Percentiles rank a stretch among this genome's conserved stretches.
These are phyloP conservation scores for Teratosphaeria epicoccoides DNA, from an alignment of 2,329 filamentous ascomycete species.

Conservation along the genomic window DNA sequence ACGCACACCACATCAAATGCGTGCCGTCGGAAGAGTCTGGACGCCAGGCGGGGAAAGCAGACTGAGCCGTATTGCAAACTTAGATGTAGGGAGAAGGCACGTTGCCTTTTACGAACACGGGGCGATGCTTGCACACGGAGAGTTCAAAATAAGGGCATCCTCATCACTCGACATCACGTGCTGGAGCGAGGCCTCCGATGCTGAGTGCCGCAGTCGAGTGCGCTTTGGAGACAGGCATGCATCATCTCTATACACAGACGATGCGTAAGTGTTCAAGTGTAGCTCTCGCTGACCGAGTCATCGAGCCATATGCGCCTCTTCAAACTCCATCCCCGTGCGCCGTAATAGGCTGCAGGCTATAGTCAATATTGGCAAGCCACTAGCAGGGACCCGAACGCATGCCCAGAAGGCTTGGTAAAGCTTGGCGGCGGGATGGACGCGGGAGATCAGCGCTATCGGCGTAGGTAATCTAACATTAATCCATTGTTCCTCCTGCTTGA, in stretches of 20 bases:
- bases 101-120: not conserved
- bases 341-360: no score
- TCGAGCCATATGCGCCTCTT: no score
- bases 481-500: no score
- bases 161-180: not conserved
- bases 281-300: no score
- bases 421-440: not conserved
- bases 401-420: not conserved
- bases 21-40: not conserved
- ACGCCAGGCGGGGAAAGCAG: not conserved
- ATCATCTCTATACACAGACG: no score
- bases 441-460: not conserved
- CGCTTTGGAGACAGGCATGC: no score
- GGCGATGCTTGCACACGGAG: not conserved
- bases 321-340: no score
- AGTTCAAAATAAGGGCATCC: not conserved
- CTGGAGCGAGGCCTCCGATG: not conserved
- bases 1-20: no score
- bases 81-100: not conserved
- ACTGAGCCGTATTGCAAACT: not conserved
- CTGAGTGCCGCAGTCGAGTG: no score
- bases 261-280: no score
- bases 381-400: not conserved
- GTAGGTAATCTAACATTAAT: no score
- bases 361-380: no score